These are phyloP conservation scores for Penicillium sp. DNA, from an alignment of 2,329 filamentous ascomycete species.

Conservation along the genomic window DNA sequence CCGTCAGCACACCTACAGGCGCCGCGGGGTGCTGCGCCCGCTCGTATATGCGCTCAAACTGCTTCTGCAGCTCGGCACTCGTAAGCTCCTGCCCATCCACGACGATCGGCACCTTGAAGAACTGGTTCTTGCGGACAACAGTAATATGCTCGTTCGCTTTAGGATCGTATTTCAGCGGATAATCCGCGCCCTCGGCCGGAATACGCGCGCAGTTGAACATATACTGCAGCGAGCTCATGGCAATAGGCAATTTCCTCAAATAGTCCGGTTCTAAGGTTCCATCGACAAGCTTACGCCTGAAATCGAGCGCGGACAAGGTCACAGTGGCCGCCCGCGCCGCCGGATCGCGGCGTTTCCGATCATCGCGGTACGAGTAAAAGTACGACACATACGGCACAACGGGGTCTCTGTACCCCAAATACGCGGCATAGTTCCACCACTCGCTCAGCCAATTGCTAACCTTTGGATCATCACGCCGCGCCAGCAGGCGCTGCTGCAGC, in stretches of 20 bases:
- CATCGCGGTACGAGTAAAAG: constrained; percentile 98
- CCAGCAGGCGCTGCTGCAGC: constrained; percentile 83
- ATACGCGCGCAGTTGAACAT: constrained; percentile 97
- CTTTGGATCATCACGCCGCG: constrained; percentile 72
- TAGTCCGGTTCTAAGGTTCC: constrained; percentile 91
- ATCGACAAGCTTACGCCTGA: constrained; percentile 86
- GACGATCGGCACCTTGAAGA: constrained; percentile 87
- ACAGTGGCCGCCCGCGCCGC: constrained; percentile 91
- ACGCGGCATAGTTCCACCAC: constrained; percentile 97
- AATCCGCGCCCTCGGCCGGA: constrained; percentile 74
- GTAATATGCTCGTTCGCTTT: constrained; percentile 80
- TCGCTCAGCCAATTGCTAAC: constrained; percentile 92
- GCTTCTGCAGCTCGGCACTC: constrained; percentile 80
- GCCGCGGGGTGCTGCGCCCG: constrained; percentile 64
- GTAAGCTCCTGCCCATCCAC: constrained; percentile 80
- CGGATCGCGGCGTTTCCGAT: constrained; percentile 79
- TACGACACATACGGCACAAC: constrained; percentile 98
- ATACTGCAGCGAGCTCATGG: constrained; percentile 97
- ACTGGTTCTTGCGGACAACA: constrained; percentile 90
- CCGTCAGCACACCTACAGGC: constrained; percentile 78
- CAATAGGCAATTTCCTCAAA: constrained; percentile 95
- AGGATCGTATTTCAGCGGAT: constrained; percentile 73
- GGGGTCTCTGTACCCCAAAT: constrained; percentile 88
- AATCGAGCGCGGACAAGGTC: constrained; percentile 78
- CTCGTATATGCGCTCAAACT: constrained; percentile 82